Percentiles rank a stretch among this genome's conserved stretches.
Evolutionary conservation across 768 basidiomycete genomes (phyloP).

Genomic region (Erythrobasidium yunnanense): DNA sequence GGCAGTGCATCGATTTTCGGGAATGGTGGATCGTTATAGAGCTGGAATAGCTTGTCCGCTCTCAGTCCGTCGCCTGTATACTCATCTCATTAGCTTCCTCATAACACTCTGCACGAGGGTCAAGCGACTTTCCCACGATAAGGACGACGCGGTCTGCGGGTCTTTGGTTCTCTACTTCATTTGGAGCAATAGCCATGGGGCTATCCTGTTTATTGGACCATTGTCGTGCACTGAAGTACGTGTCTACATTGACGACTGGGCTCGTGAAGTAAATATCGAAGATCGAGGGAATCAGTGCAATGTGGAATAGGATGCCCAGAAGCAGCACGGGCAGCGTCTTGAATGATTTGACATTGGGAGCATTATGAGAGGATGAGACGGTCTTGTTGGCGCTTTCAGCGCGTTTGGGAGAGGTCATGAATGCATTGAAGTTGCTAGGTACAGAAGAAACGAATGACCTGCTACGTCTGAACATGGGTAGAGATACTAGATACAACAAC

Average conservation of each 20-base stretch:
- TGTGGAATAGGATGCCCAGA: slow-evolving; percentile 63
- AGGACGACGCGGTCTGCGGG: slow-evolving; percentile 65
- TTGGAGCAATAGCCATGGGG: no score
- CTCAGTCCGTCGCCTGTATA: slow-evolving; percentile 65
- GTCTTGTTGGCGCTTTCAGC: no score
- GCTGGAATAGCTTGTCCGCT: slow-evolving; percentile 63
- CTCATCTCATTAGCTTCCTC: background rate
- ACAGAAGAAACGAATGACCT: no score
- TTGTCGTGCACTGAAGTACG: slow-evolving; percentile 64
- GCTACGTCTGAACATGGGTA: no score
- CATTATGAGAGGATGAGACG: no score
- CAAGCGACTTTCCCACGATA: slow-evolving; percentile 54
- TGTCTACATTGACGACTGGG: slow-evolving; percentile 24
- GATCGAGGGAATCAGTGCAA: slow-evolving; percentile 47
- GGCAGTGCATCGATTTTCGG: slow-evolving; percentile 43
- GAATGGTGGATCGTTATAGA: slow-evolving; percentile 52
- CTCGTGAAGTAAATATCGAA: slow-evolving; percentile 79
- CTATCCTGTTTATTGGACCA: slow-evolving; percentile 47
- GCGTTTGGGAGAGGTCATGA: no score
- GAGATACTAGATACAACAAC: no score
- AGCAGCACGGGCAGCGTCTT: no score
- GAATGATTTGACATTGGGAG: no score
- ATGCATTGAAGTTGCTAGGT: no score
- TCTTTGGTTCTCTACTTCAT: slow-evolving; percentile 39
- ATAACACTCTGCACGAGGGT: background rate